Conservation (phyloP, 768 basidiomycete species). For the Termitomyces titanicus region DNA sequence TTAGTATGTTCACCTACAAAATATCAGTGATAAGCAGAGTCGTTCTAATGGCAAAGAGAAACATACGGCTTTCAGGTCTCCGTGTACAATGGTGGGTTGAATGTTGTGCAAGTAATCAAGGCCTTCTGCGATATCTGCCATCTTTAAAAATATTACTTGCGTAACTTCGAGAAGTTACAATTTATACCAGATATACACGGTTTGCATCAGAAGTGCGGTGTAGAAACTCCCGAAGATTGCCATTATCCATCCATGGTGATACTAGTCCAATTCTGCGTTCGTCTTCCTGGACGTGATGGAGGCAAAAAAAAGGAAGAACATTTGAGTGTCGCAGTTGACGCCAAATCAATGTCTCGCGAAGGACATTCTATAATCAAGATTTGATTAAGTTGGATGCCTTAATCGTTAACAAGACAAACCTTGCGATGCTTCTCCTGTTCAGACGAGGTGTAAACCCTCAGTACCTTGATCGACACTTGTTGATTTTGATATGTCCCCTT, state of each 20-base stretch:
- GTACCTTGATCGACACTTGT: constrained; percentile 27
- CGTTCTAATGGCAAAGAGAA: background rate
- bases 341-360: constrained; percentile 13
- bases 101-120: constrained; percentile 10
- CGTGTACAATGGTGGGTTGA: constrained; percentile 14
- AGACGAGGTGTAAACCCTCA: constrained; percentile 17
- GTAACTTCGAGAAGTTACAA: no score
- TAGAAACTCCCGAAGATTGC: constrained; percentile 9
- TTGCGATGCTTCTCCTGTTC: constrained; percentile 19
- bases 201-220: background rate
- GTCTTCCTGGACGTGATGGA: constrained; percentile 9
- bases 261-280: constrained; percentile 11
- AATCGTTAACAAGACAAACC: constrained; percentile 6
- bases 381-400: background rate
- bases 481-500: constrained; percentile 22
- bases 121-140: constrained; percentile 13
- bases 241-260: constrained; percentile 15
- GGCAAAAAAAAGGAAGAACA: constrained; percentile 13
- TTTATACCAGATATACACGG: constrained; percentile 12
- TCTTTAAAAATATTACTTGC: background rate
- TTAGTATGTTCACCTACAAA: constrained; percentile 15
- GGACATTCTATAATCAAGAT: constrained; percentile 7
- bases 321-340: constrained; percentile 13
- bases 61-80: constrained; percentile 14
- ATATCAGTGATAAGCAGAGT: background rate